Percentiles rank a stretch among this genome's conserved stretches.
Conservation (phyloP, 352 stramenopile genomes). For the Pythium volutum region DNA sequence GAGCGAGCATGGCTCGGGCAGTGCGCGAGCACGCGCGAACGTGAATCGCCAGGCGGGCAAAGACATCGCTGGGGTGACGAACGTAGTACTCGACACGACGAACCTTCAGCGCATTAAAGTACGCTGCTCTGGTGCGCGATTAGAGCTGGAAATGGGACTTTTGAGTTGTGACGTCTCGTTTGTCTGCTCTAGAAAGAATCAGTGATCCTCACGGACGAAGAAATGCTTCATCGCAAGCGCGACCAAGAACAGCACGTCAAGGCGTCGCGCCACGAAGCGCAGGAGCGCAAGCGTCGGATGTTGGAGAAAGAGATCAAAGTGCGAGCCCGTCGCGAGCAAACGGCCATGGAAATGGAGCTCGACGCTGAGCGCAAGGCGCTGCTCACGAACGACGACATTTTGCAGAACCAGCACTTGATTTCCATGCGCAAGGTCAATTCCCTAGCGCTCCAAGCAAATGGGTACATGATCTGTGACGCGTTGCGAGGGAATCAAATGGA, state of each 20-base stretch:
- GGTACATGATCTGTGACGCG: conserved; percentile 63
- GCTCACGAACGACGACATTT: conserved; percentile 60
- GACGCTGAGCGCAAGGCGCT: conserved; percentile 59
- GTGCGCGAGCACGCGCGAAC: conserved; percentile 27
- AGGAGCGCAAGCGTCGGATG: conserved; percentile 73
- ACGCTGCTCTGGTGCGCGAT: background rate
- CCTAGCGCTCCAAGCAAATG: conserved; percentile 55
- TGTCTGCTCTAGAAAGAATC: conserved; percentile 33
- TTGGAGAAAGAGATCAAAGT: conserved; percentile 76
- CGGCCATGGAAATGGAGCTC: conserved; percentile 68
- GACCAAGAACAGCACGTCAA: conserved; percentile 41
- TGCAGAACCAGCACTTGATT: conserved; percentile 54
- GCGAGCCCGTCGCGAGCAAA: conserved; percentile 59
- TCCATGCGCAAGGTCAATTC: conserved; percentile 69
- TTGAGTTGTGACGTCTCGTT: no score
- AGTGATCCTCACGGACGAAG: conserved; percentile 56
- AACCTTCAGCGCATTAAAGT: conserved; percentile 58
- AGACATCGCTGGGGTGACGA: conserved; percentile 52
- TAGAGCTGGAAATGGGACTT: no score
- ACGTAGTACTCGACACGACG: conserved; percentile 28
- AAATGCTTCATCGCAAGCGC: conserved; percentile 34
- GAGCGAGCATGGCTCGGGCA: conserved; percentile 9
- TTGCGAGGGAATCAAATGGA: conserved; percentile 44
- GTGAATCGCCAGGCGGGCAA: conserved; percentile 51
- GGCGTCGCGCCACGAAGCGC: conserved; percentile 45